Evolutionary conservation across 441 rosid genomes (phyloP).

Genomic region (Croton setiger): DNA sequence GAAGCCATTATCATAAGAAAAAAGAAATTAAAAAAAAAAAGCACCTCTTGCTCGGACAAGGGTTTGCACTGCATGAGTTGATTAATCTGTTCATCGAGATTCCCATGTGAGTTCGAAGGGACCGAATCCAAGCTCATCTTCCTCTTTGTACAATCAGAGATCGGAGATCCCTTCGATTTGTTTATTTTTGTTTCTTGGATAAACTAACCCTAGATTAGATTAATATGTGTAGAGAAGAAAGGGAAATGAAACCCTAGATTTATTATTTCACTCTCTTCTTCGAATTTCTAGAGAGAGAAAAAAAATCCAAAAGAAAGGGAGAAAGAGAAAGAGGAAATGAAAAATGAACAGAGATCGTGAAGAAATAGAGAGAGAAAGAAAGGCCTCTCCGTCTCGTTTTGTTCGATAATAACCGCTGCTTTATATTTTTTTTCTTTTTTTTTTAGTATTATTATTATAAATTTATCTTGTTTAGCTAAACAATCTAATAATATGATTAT

Average conservation of each 20-base stretch:
- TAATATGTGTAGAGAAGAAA: neutral
- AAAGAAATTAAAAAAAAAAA: neutral
- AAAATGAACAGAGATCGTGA: slow-evolving; percentile 17
- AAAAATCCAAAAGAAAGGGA: neutral
- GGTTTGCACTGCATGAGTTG: slow-evolving; percentile 82
- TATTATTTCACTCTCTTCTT: slow-evolving; percentile 15
- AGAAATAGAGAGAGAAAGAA: slow-evolving; percentile 14
- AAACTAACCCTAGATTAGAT: slow-evolving; percentile 12
- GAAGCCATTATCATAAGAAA: neutral
- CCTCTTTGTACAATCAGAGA: slow-evolving; percentile 13
- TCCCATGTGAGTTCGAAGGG: slow-evolving; percentile 46
- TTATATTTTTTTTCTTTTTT: neutral
- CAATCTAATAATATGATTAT: no score
- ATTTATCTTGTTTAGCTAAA: neutral
- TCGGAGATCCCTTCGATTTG: slow-evolving; percentile 20
- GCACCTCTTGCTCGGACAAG: slow-evolving; percentile 59
- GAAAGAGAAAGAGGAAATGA: slow-evolving; percentile 6
- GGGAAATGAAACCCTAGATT: slow-evolving; percentile 27
- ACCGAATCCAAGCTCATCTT: slow-evolving; percentile 48
- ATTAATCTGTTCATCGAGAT: slow-evolving; percentile 56
- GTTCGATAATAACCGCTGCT: slow-evolving; percentile 21
- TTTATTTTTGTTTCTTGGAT: neutral
- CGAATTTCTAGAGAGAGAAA: slow-evolving; percentile 2
- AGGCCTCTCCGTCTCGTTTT: neutral
- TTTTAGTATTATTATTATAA: neutral